Evolutionary conservation across 179 eudicot genomes (phyloP).

Genomic region (Camellia oleifera): DNA sequence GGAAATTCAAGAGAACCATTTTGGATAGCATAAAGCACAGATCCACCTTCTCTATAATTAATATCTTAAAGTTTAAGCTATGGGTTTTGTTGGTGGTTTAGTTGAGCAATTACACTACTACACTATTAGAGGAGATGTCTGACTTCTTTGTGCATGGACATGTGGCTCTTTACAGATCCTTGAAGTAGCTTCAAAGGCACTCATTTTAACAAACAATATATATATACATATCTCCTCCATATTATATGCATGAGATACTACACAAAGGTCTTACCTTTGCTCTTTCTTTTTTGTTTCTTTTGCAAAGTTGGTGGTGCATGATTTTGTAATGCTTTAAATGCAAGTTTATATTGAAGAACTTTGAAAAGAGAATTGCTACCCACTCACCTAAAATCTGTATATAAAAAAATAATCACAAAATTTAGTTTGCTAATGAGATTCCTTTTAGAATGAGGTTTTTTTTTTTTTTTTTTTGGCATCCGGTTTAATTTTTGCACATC

Average conservation of each 20-base stretch:
- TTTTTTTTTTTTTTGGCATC: too few relatives aligned
- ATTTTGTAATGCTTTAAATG: constrained; percentile 11
- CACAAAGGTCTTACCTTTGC: neutral
- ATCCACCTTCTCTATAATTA: neutral
- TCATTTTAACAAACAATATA: neutral
- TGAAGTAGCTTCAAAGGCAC: constrained; percentile 11
- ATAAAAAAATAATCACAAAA: too few relatives aligned
- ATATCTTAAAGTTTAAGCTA: neutral
- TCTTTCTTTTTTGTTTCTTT: neutral
- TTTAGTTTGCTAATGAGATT: too few relatives aligned
- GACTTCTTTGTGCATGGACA: too few relatives aligned
- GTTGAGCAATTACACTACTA: constrained; percentile 1
- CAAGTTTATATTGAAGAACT: neutral
- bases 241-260: neutral
- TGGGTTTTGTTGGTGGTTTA: constrained; percentile 3
- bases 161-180: neutral
- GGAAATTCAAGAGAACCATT: too few relatives aligned
- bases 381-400: too few relatives aligned
- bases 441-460: too few relatives aligned
- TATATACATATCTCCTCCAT: neutral
- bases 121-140: neutral
- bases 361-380: neutral
- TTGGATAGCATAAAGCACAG: neutral
- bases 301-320: neutral
- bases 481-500: too few relatives aligned